These are phyloP conservation scores for Suillus discolor DNA, from an alignment of 768 basidiomycete genomes.

Conservation along the genomic window DNA sequence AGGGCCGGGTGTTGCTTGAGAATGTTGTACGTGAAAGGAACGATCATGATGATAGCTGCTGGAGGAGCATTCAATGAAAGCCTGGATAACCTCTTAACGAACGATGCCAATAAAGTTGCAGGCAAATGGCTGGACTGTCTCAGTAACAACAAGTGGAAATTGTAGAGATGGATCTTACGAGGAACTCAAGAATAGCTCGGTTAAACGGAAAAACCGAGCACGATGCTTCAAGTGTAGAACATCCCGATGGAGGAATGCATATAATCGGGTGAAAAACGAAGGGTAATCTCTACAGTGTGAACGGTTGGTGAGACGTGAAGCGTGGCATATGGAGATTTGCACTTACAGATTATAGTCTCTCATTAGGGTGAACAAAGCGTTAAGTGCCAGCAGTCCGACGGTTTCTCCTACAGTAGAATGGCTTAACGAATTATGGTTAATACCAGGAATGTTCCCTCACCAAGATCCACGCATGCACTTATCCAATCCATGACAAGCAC, in stretches of 20 bases:
- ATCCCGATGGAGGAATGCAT: slow-evolving; percentile 84
- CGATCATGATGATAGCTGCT: slow-evolving; percentile 84
- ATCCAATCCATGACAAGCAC: slow-evolving; percentile 93
- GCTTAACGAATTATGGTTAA: slow-evolving; percentile 1
- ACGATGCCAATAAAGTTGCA: slow-evolving; percentile 89
- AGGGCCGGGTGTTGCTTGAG: slow-evolving; percentile 89
- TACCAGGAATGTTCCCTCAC: slow-evolving; percentile 39
- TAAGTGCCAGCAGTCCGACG: slow-evolving; percentile 86
- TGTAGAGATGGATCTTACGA: slow-evolving; percentile 57
- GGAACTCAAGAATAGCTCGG: slow-evolving; percentile 89
- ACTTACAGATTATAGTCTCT: slow-evolving; percentile 91
- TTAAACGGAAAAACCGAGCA: slow-evolving; percentile 91
- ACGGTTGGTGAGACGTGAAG: slow-evolving; percentile 8
- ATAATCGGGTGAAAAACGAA: slow-evolving; percentile 90
- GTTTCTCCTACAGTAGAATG: slow-evolving; percentile 60
- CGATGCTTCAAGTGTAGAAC: slow-evolving; percentile 92
- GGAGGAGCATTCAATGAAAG: slow-evolving; percentile 87
- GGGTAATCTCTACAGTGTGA: slow-evolving; percentile 79
- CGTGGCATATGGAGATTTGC: background rate
- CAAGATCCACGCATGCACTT: slow-evolving; percentile 78
- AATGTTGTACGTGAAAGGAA: slow-evolving; percentile 94
- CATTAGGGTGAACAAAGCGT: slow-evolving; percentile 89
- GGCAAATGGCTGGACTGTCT: slow-evolving; percentile 71
- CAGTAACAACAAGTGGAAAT: slow-evolving; percentile 4
- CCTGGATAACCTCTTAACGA: slow-evolving; percentile 87